Base-by-base conservation (phyloP, 306 rosid species). In the Dalbergia oliveri region DNA sequence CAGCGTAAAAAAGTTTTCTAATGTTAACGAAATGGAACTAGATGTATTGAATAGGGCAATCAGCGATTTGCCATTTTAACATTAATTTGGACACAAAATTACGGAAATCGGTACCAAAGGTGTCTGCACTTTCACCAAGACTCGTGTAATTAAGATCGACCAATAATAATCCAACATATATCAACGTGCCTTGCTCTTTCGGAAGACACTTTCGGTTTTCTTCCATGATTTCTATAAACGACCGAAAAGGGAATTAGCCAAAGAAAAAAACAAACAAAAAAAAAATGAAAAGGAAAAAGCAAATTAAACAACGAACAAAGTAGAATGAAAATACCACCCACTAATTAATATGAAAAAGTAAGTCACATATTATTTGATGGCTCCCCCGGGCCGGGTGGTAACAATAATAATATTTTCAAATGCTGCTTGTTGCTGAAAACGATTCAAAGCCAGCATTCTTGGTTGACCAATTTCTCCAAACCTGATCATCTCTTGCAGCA, bases 381-480 rank as follows among this genome's bases (percentile, higher is more conserved):
- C 41, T 37, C 41, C 41, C 41, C 31, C 31, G 31, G 41, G 41
- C 41, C 41, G 4, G 31, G 23, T 21, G 23, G 31, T 26, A 26
- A 26, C 31, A 26, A 26, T 26, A 26, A 26, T 26, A 26, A 23
- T 11, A 4, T 45, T 63, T 83, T 84, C 79, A 86, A 58, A 87
- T 81, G 86, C 77, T 80, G 81, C 84, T 83, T 54, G 89, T 81
- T 81, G 88, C 87, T 76, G 91, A 87, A 77, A 87, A 87, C 3
- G 92, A 79, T 81, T 85, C 87, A 85, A 86, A 79, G 51, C 89
- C 89, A 61, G 87, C 88, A 44, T 83, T 85, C 68, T 89, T 78
- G 8, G 62, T 34, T 15, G 90, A 58, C 89, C 88, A 87, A 75
- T 74, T 69, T 72, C 93, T 89, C 90, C 94, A 84, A 88, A 85